A percentile compares a stretch with the other conserved stretches of the same genome.
phyloP scores from a whole-genome alignment of 176 grass and related monocot genomes.

The Rhipidocladum racemiflorum region DNA sequence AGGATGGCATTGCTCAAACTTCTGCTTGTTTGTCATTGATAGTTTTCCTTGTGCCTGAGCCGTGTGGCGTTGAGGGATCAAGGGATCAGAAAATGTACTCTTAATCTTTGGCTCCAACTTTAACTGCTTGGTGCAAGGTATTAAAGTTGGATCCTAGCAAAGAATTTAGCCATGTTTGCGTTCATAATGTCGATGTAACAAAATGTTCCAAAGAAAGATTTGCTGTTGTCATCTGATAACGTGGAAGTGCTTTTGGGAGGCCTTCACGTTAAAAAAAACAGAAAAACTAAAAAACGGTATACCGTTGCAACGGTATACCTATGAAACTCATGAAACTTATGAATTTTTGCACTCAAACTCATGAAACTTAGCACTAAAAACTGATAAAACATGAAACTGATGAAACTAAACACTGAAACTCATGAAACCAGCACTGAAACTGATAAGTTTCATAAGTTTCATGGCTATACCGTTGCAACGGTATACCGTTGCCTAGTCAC shows the following conservation, averaged over 20 bases:
- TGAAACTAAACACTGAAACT: too few species aligned
- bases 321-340: too few species aligned
- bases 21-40: constrained; percentile 74
- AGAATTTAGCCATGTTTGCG: neutral
- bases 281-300: too few species aligned
- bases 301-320: too few species aligned
- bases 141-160: constrained; percentile 11
- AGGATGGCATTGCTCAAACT: constrained; percentile 95
- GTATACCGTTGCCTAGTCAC: too few species aligned
- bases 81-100: constrained; percentile 1
- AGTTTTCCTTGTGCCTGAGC: neutral
- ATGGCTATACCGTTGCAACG: too few species aligned
- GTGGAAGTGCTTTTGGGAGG: neutral
- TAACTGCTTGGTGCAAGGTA: neutral
- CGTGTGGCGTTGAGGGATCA: neutral
- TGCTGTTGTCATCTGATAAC: neutral
- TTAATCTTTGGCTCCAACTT: constrained; percentile 8
- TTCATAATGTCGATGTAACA: neutral
- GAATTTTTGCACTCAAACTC: too few species aligned
- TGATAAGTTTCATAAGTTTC: too few species aligned
- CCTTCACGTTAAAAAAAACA: neutral
- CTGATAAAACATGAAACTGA: too few species aligned
- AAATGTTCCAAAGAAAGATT: neutral
- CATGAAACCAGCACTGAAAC: too few species aligned
- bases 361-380: too few species aligned